phyloP scores from a whole-genome alignment of 352 stramenopile genomes.

The Phytophthora sansomeana region DNA sequence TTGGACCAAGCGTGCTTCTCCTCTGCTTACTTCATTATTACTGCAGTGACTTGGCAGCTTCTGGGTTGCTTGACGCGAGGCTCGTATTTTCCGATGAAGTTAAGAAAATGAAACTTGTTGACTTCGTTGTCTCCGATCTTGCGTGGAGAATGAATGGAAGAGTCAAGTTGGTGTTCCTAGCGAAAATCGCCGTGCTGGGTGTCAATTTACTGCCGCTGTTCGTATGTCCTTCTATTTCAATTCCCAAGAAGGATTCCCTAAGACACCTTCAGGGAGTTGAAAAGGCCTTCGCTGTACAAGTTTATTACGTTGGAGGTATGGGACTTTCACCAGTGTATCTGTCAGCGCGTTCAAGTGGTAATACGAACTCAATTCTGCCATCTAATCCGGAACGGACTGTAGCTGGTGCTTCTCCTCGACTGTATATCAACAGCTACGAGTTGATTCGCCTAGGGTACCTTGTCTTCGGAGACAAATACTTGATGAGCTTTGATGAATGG shows the following conservation, averaged over 20 bases:
- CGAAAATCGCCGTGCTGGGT: conserved; percentile 39
- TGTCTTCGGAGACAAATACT: conserved; percentile 31
- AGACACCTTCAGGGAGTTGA: conserved; percentile 24
- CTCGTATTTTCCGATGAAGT: conserved; percentile 39
- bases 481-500: conserved; percentile 36
- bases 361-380: background rate
- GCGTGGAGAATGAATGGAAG: conserved; percentile 48
- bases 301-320: conserved; percentile 32
- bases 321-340: conserved; percentile 10
- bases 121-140: conserved; percentile 43
- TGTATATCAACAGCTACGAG: conserved; percentile 32
- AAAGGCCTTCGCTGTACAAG: conserved; percentile 36
- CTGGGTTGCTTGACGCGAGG: conserved; percentile 24
- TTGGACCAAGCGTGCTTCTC: conserved; percentile 4
- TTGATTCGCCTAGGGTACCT: conserved; percentile 35
- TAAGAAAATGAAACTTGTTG: conserved; percentile 19
- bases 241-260: background rate
- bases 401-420: background rate
- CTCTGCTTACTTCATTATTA: conserved; percentile 23
- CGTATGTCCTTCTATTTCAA: conserved; percentile 17
- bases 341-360: background rate
- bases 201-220: conserved; percentile 40
- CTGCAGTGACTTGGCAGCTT: conserved; percentile 19
- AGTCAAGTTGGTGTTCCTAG: conserved; percentile 26
- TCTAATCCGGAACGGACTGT: background rate